These are phyloP conservation scores for Quercus lobata DNA, from an alignment of 331 rosid species.

Conservation along the genomic window DNA sequence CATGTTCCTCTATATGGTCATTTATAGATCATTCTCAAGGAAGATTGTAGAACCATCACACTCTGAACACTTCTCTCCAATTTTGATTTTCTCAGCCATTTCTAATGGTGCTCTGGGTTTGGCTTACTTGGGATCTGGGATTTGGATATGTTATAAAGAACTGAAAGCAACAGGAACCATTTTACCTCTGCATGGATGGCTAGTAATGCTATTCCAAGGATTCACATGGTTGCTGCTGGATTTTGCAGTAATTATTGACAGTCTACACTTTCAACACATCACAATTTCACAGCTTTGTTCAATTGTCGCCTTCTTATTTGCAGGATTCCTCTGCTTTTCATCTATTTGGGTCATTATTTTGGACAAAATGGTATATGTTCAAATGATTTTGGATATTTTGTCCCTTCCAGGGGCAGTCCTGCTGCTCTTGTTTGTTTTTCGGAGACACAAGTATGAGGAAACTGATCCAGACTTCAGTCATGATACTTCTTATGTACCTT, in stretches of 20 bases:
- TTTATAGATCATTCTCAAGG: not conserved
- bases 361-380: not conserved
- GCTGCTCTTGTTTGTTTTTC: not conserved
- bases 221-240: slow-evolving; percentile 21
- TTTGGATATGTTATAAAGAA: slow-evolving; percentile 15
- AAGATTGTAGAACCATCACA: not conserved
- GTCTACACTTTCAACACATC: not conserved
- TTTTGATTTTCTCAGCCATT: not conserved
- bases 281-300: not conserved
- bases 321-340: not conserved
- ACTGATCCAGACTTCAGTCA: not conserved
- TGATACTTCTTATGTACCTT: too few species aligned
- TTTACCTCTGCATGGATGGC: slow-evolving; percentile 21
- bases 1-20: slow-evolving; percentile 4
- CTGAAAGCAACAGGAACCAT: not conserved
- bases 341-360: not conserved
- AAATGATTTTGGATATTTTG: not conserved
- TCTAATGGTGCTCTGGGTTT: slow-evolving; percentile 17
- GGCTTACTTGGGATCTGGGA: slow-evolving; percentile 22
- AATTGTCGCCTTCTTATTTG: not conserved
- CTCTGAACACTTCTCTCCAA: not conserved
- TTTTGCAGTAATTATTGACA: not conserved
- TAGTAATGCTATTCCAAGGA: slow-evolving; percentile 13
- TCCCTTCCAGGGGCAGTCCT: not conserved
- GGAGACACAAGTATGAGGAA: not conserved